Evolutionary conservation across 345 rosid species (phyloP), one percentile per base, ranked within the genome.

Genomic region (Passiflora organensis): DNA sequence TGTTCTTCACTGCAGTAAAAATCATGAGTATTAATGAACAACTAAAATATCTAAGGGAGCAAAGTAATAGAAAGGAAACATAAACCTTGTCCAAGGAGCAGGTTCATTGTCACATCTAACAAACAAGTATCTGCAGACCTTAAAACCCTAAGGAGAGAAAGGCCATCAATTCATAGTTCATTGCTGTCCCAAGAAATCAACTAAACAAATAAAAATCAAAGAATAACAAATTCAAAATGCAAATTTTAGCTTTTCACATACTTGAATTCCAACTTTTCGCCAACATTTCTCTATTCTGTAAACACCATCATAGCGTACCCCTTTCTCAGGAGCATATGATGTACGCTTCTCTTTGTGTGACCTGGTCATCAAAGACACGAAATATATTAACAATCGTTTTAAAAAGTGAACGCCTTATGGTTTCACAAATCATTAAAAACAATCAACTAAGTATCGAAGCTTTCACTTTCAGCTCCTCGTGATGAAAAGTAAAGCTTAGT

Each of bases 51-150:
- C 34, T 2, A 28, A 28, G 8, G 34, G 5, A 28, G 34, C 34
- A 15, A 11, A 18, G 8, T 4, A 20, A 12, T 37, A 22, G 15
- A 1, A 4, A 1, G 24, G 11, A 14, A 32, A 16, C 2, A 13
- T 1, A 25, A 32, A 89, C 97, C 90, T 84, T 1, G 90, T 82
- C 97, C 94, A 87, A 24, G 94, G 89, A 21, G 83, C 84, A 18
- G 90, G 77, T 32, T 80, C 81, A 24, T 83, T 82, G 65, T 89
- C 97, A 64, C 95, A 84, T 53, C 97, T 75, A 4, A 89, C 93
- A 57, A 89, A 89, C 5, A 86, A 70, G 70, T 82, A 89, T 46
- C 95, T 65, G 36, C 97, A 86, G 0, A 89, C 82, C 64, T 73
- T 67, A 9, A 62, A 78, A 41, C 87, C 93, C 97, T 86, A 58